Percentiles rank a stretch among this genome's conserved stretches.
Conservation (phyloP, 345 rosid genomes). For the Capsella bursapastoris region DNA sequence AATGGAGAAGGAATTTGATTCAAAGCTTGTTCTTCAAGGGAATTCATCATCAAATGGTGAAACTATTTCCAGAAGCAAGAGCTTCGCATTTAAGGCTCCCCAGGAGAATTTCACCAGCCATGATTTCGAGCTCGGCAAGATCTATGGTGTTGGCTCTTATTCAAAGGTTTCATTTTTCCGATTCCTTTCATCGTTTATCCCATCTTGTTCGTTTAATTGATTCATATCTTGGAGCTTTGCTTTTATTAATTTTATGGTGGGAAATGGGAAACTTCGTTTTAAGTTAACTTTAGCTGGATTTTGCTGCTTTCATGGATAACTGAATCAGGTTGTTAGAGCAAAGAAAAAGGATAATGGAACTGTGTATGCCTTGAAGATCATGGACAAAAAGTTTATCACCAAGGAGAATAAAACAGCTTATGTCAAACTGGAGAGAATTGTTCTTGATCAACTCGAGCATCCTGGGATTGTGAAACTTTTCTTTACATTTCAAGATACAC, state of each 20-base stretch:
- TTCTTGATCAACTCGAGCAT: slow-evolving; percentile 95
- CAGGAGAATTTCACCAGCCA: slow-evolving; percentile 85
- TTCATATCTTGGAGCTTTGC: no score
- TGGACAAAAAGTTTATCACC: slow-evolving; percentile 98
- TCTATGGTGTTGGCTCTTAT: slow-evolving; percentile 97
- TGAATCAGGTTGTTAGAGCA: slow-evolving; percentile 87
- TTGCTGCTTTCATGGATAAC: slow-evolving; percentile 23
- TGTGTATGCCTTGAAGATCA: slow-evolving; percentile 92
- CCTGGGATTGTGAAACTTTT: slow-evolving; percentile 89
- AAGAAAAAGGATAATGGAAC: slow-evolving; percentile 88
- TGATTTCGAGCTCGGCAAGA: slow-evolving; percentile 97
- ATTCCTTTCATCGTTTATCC: no score
- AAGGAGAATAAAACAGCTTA: slow-evolving; percentile 97
- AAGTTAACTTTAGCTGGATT: slow-evolving; percentile 17
- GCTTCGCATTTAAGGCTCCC: slow-evolving; percentile 97
- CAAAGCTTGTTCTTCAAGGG: slow-evolving; percentile 81
- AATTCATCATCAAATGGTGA: slow-evolving; percentile 43
- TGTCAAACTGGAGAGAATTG: slow-evolving; percentile 94
- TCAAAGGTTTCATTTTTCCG: slow-evolving; percentile 65
- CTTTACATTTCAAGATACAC: slow-evolving; percentile 92
- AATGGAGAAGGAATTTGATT: slow-evolving; percentile 95
- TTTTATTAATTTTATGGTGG: no score
- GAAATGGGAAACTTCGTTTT: background rate
- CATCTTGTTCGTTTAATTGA: no score
- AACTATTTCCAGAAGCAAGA: slow-evolving; percentile 52